phyloP scores from a whole-genome alignment of 2,329 filamentous ascomycete species.

The Nannizzia gypsea region DNA sequence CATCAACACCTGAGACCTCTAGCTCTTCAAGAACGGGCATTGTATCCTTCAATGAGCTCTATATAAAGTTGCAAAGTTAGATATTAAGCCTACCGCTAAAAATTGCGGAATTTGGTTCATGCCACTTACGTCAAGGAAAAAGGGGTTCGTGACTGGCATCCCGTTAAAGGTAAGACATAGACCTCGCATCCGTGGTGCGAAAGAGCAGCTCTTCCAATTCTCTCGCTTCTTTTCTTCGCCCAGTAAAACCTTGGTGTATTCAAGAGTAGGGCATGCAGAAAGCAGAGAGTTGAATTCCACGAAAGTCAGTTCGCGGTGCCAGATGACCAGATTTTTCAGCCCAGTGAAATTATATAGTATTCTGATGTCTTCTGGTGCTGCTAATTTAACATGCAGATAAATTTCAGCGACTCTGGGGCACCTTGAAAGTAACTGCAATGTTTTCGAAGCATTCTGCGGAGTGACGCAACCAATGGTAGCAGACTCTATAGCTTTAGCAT shows the following conservation, averaged over 20 bases:
- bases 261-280: neutral
- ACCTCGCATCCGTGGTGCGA: neutral
- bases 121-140: neutral
- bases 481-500: conserved; percentile 24
- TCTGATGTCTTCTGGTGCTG: neutral
- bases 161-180: neutral
- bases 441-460: conserved; percentile 20
- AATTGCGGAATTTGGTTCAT: neutral
- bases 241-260: neutral
- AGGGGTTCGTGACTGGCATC: neutral
- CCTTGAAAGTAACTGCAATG: conserved; percentile 15
- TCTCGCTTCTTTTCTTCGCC: neutral
- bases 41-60: neutral
- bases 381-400: conserved; percentile 15
- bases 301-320: neutral
- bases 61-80: neutral
- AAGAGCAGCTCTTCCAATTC: neutral
- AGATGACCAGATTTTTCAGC: neutral
- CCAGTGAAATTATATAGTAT: neutral
- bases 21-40: neutral
- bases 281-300: neutral
- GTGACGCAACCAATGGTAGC: conserved; percentile 15
- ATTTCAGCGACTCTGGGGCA: conserved; percentile 26
- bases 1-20: neutral
- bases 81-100: neutral